Evolutionary conservation across 148 eudicot species (phyloP).

Genomic region (Vaccinium macrocarpon): DNA sequence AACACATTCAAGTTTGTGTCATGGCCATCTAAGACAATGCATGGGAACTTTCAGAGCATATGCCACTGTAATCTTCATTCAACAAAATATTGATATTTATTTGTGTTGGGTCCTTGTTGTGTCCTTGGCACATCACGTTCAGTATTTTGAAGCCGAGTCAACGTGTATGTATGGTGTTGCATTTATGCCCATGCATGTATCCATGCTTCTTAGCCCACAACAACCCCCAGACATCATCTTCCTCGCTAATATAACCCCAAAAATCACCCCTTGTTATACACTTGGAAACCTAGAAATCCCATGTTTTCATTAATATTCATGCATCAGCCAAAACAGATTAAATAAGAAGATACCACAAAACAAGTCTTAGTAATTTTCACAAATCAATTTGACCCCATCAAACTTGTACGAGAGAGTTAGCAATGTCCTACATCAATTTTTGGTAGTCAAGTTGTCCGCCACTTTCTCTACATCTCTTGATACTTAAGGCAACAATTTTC

Average conservation of each 20-base stretch:
- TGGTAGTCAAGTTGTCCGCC: not conserved
- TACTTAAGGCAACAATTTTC: not conserved
- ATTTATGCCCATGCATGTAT: not conserved
- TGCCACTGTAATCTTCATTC: not conserved
- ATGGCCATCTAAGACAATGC: not conserved
- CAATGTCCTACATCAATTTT: not conserved
- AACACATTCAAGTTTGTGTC: not conserved
- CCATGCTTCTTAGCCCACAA: not conserved
- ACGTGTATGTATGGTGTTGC: not conserved
- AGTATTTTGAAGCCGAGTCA: not conserved
- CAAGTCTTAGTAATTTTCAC: not conserved
- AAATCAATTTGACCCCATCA: not conserved
- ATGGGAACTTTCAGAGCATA: not conserved
- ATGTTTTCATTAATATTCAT: not conserved
- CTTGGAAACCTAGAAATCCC: not conserved
- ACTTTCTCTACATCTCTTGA: not conserved
- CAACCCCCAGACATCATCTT: not conserved
- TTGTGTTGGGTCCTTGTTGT: not conserved
- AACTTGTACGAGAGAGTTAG: not conserved
- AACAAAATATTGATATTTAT: not conserved
- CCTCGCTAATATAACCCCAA: not conserved
- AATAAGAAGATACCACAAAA: not conserved
- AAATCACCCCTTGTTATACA: not conserved
- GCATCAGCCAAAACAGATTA: not conserved
- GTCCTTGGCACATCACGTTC: not conserved